These are phyloP conservation scores for Silene latifolia DNA, from an alignment of 148 eudicot genomes.

Conservation along the genomic window DNA sequence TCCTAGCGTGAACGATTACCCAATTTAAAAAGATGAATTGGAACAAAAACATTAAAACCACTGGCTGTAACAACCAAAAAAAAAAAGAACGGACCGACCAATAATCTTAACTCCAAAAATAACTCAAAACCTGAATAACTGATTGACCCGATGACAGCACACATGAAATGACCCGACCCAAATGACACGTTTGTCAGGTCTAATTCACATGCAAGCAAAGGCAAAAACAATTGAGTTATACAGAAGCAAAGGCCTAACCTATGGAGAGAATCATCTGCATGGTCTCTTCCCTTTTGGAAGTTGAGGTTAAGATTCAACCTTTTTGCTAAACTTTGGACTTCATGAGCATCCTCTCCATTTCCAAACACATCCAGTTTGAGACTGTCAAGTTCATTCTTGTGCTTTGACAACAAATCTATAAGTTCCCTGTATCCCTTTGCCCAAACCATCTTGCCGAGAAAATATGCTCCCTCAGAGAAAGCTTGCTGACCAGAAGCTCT, in stretches of 20 bases:
- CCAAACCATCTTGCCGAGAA: conserved; percentile 99
- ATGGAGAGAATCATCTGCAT: conserved; percentile 95
- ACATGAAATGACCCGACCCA: background rate
- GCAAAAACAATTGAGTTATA: background rate
- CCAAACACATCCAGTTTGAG: conserved; percentile 87
- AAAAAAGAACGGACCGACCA: background rate
- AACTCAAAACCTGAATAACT: background rate
- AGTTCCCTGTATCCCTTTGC: conserved; percentile 92
- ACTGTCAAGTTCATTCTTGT: conserved; percentile 66
- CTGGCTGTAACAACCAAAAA: background rate
- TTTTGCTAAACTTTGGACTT: conserved; percentile 72
- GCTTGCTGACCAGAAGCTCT: conserved; percentile 71
- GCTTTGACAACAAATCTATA: conserved; percentile 82
- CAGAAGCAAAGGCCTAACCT: conserved; percentile 40
- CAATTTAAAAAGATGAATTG: background rate
- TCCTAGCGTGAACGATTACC: background rate
- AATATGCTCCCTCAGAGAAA: conserved; percentile 95
- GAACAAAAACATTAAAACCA: background rate
- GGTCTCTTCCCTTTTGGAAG: conserved; percentile 95
- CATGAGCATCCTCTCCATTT: conserved; percentile 91
- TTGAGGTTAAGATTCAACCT: conserved; percentile 66
- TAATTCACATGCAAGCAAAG: background rate
- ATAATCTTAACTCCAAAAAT: background rate
- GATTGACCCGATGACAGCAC: background rate
- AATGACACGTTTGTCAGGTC: background rate